Conservation (phyloP, 768 basidiomycete genomes). For the Zangia roseola region DNA sequence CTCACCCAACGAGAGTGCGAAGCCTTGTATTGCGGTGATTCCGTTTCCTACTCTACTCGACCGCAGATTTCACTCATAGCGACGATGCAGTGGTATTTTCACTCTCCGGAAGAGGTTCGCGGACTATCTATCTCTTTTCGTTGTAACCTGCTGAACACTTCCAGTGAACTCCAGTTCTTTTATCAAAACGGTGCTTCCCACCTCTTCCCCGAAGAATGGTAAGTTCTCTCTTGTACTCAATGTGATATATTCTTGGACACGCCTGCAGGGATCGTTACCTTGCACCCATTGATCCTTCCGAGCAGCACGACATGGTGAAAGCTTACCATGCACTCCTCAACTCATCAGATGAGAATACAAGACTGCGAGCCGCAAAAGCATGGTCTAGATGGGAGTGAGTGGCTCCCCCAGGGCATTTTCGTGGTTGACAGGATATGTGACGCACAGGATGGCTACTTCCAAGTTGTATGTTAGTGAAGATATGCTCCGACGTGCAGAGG, state of each 20-base stretch:
- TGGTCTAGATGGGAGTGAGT: slow-evolving; percentile 93
- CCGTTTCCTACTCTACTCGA: background rate
- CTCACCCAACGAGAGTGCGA: slow-evolving; percentile 79
- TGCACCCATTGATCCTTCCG: slow-evolving; percentile 73
- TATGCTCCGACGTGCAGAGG: slow-evolving; percentile 64
- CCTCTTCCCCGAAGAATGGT: slow-evolving; percentile 90
- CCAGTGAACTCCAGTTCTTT: slow-evolving; percentile 83
- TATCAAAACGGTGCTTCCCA: slow-evolving; percentile 85
- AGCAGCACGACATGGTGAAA: slow-evolving; percentile 75
- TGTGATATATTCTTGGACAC: background rate
- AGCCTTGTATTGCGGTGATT: slow-evolving; percentile 71
- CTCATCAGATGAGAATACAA: slow-evolving; percentile 62
- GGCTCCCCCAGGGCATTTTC: background rate
- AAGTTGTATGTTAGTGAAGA: slow-evolving; percentile 68
- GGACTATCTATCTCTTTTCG: background rate
- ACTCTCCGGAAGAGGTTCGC: slow-evolving; percentile 72
- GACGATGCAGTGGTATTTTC: slow-evolving; percentile 72
- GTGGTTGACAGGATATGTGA: background rate
- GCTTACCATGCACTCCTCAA: slow-evolving; percentile 85
- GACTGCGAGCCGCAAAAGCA: slow-evolving; percentile 71
- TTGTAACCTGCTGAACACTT: background rate
- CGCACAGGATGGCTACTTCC: slow-evolving; percentile 75
- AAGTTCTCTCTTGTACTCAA: slow-evolving; percentile 5
- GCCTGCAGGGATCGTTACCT: slow-evolving; percentile 75
- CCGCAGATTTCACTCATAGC: background rate